These are phyloP conservation scores for Adenanthera pavonina DNA, from an alignment of 306 rosid species.

Conservation along the genomic window DNA sequence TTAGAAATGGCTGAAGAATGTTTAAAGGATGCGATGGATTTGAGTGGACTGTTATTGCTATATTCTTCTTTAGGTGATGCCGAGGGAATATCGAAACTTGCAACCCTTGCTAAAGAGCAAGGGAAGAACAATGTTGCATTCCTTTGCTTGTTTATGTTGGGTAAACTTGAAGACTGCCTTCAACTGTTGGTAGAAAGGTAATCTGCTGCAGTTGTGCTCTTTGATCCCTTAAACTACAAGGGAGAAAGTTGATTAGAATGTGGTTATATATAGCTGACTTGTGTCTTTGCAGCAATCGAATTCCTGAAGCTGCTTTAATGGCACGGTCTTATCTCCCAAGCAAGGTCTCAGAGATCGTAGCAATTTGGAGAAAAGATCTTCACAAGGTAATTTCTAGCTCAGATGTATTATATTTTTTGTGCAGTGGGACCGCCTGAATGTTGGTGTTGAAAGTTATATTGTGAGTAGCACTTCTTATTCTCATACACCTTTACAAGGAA, in stretches of 20 bases:
- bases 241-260: conserved; percentile 20
- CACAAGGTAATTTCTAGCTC: conserved; percentile 63
- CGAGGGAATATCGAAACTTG: conserved; percentile 87
- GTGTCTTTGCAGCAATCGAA: conserved; percentile 75
- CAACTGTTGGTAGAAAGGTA: conserved; percentile 96
- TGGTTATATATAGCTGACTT: conserved; percentile 36
- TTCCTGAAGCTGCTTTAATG: conserved; percentile 99
- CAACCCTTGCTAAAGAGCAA: conserved; percentile 88
- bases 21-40: conserved; percentile 82
- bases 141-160: conserved; percentile 95
- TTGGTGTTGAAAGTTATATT: neutral
- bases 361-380: conserved; percentile 96
- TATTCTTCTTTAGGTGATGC: conserved; percentile 99
- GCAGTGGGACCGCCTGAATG: conserved; percentile 23
- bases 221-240: conserved; percentile 16
- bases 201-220: conserved; percentile 18
- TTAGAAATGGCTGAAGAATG: conserved; percentile 98
- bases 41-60: conserved; percentile 92
- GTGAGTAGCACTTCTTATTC: neutral
- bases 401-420: conserved; percentile 11
- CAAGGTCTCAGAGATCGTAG: conserved; percentile 94
- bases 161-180: conserved; percentile 97
- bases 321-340: conserved; percentile 99
- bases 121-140: conserved; percentile 98
- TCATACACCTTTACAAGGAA: conserved; percentile 19